phyloP scores from a whole-genome alignment of 768 basidiomycete species.

The Leccinum subtestaceum region DNA sequence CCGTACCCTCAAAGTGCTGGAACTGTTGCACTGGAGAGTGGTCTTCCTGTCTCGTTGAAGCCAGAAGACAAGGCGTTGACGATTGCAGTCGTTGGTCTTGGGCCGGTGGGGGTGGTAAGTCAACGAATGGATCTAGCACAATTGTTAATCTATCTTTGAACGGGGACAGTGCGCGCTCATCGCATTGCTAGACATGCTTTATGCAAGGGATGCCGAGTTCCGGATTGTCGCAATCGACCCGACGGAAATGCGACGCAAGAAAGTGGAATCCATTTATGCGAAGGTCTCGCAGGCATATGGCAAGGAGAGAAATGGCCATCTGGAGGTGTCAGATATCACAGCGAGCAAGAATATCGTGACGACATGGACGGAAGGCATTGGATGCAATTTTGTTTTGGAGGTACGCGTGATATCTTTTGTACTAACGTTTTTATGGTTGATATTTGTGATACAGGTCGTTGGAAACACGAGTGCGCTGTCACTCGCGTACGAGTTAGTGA shows the following conservation, averaged over 20 bases:
- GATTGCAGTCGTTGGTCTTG: conserved; percentile 69
- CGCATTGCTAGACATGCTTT: conserved; percentile 60
- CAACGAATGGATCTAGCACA: not conserved
- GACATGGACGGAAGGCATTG: conserved; percentile 54
- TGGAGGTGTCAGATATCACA: conserved; percentile 50
- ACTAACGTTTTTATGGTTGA: not conserved
- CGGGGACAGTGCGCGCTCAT: conserved; percentile 53
- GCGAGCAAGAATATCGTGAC: conserved; percentile 48
- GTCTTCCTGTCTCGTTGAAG: conserved; percentile 29
- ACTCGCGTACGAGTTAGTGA: conserved; percentile 67
- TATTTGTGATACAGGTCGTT: conserved; percentile 49
- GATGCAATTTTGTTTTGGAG: conserved; percentile 68
- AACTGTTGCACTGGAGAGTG: conserved; percentile 2
- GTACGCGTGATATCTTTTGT: conserved; percentile 32
- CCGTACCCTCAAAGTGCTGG: conserved; percentile 51
- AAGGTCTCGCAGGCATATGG: conserved; percentile 44
- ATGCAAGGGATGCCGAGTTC: conserved; percentile 43
- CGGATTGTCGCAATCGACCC: conserved; percentile 66
- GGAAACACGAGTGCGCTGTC: conserved; percentile 62
- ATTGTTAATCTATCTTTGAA: not conserved
- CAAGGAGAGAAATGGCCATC: conserved; percentile 34
- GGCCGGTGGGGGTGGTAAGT: conserved; percentile 70
- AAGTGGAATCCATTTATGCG: conserved; percentile 56
- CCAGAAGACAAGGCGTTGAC: conserved; percentile 52
- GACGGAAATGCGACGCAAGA: conserved; percentile 52